These are phyloP conservation scores for Boletus albobrunnescens DNA, from an alignment of 1,284 basidiomycete species.

Conservation along the genomic window DNA sequence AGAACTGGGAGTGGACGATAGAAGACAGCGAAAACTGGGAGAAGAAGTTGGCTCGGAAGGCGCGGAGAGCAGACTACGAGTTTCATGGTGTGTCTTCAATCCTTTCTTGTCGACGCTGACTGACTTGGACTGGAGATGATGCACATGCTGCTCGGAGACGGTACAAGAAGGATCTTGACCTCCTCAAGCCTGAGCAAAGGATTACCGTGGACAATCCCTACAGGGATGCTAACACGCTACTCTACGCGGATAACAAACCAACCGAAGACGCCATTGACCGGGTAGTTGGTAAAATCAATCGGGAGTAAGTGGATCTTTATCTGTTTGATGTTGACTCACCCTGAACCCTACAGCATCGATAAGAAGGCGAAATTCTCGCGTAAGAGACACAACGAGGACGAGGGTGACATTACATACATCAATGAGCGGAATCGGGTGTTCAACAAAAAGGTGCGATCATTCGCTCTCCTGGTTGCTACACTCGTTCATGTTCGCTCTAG, in stretches of 20 bases:
- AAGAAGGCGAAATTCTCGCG: conserved; percentile 85
- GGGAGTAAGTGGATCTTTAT: conserved; percentile 67
- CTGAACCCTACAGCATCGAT: conserved; percentile 57
- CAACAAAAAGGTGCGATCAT: conserved; percentile 86
- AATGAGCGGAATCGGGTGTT: conserved; percentile 98
- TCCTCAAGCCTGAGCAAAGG: conserved; percentile 77
- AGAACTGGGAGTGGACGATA: conserved; percentile 32
- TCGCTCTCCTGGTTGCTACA: neutral
- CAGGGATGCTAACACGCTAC: conserved; percentile 83
- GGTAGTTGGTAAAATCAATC: conserved; percentile 88
- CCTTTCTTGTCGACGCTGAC: conserved; percentile 17
- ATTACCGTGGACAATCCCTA: conserved; percentile 79
- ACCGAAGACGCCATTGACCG: conserved; percentile 92
- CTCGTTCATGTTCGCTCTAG: conserved; percentile 27
- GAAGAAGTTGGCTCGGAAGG: conserved; percentile 29
- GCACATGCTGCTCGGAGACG: conserved; percentile 82
- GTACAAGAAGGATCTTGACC: conserved; percentile 88
- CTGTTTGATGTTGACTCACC: conserved; percentile 3
- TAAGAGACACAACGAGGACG: conserved; percentile 84
- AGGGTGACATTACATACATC: conserved; percentile 97
- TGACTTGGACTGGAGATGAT: conserved; percentile 58
- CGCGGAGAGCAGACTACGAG: conserved; percentile 70
- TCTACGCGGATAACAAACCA: conserved; percentile 93
- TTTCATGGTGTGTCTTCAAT: conserved; percentile 58
- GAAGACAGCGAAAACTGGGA: conserved; percentile 31